Evolutionary conservation across 306 rosid genomes (phyloP).

Genomic region (Mucuna pruriens): DNA sequence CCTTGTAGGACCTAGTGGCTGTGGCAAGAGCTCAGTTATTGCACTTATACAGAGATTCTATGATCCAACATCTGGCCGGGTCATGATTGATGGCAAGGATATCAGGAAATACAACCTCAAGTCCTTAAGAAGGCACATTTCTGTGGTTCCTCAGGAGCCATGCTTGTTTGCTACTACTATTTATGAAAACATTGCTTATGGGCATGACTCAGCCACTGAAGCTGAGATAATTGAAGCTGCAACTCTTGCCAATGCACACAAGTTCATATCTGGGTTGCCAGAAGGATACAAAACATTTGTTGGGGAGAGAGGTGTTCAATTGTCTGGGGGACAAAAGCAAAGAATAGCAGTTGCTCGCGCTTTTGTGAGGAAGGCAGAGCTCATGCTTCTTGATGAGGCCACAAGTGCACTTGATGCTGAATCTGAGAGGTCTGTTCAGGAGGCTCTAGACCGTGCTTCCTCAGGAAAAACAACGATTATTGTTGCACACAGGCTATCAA

Average conservation of each 20-base stretch:
- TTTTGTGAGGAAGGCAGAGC: slow-evolving; percentile 82
- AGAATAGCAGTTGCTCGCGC: slow-evolving; percentile 95
- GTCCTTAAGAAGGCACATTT: slow-evolving; percentile 86
- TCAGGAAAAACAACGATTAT: slow-evolving; percentile 89
- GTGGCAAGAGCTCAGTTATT: slow-evolving; percentile 96
- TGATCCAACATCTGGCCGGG: slow-evolving; percentile 90
- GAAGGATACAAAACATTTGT: slow-evolving; percentile 91
- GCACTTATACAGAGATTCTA: slow-evolving; percentile 85
- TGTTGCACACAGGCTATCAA: slow-evolving; percentile 89
- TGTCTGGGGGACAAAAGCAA: slow-evolving; percentile 96
- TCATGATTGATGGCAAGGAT: slow-evolving; percentile 90
- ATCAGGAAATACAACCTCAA: slow-evolving; percentile 92
- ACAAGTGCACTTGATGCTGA: slow-evolving; percentile 98
- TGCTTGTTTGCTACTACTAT: slow-evolving; percentile 88
- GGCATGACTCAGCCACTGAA: slow-evolving; percentile 86
- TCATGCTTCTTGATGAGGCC: slow-evolving; percentile 95
- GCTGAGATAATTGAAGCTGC: slow-evolving; percentile 95
- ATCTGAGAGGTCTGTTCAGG: slow-evolving; percentile 94
- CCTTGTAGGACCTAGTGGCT: slow-evolving; percentile 98
- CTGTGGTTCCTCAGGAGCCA: slow-evolving; percentile 96
- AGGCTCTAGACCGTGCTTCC: slow-evolving; percentile 90
- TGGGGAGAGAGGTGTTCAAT: slow-evolving; percentile 94
- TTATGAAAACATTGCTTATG: slow-evolving; percentile 91
- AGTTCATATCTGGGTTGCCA: slow-evolving; percentile 82
- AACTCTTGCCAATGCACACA: slow-evolving; percentile 88